Conservation (phyloP, 176 grass and related monocot species). For the Thinopyrum elongatum region DNA sequence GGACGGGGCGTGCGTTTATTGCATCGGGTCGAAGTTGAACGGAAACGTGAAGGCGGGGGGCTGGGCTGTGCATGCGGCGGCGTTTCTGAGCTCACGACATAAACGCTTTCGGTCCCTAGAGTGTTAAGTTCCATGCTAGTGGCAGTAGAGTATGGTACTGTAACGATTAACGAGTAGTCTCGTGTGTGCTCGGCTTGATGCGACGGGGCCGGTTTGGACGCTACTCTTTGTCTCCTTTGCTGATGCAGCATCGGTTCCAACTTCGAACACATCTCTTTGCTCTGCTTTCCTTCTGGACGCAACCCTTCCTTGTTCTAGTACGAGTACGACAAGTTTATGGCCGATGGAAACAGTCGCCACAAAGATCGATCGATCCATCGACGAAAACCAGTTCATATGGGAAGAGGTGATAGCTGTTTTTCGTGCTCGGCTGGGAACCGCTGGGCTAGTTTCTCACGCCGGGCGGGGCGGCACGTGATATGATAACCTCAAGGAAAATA, state of each 20-base stretch:
- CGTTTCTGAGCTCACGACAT: neutral
- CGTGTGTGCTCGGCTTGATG: neutral
- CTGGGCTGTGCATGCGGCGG: too few relatives aligned
- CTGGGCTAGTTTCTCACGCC: neutral
- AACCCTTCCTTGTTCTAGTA: neutral
- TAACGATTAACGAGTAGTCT: neutral
- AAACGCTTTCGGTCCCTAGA: neutral
- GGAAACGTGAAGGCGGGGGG: neutral
- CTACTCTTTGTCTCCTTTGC: slow-evolving; percentile 7
- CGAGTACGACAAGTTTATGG: too few relatives aligned
- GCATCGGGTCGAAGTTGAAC: neutral
- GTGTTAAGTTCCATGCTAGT: neutral
- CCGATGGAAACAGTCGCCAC: too few relatives aligned
- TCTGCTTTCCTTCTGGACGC: neutral
- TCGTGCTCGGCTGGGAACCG: neutral
- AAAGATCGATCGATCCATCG: too few relatives aligned
- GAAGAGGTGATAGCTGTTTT: neutral
- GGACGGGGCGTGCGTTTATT: neutral
- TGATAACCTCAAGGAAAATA: neutral
- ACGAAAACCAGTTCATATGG: neutral
- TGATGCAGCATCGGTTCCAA: neutral
- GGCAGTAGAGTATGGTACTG: neutral
- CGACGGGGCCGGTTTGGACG: slow-evolving; percentile 13
- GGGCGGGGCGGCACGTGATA: neutral
- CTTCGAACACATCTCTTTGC: neutral